These are phyloP conservation scores for Aspergillus persii DNA, from an alignment of 2,329 filamentous ascomycete genomes.

Conservation along the genomic window DNA sequence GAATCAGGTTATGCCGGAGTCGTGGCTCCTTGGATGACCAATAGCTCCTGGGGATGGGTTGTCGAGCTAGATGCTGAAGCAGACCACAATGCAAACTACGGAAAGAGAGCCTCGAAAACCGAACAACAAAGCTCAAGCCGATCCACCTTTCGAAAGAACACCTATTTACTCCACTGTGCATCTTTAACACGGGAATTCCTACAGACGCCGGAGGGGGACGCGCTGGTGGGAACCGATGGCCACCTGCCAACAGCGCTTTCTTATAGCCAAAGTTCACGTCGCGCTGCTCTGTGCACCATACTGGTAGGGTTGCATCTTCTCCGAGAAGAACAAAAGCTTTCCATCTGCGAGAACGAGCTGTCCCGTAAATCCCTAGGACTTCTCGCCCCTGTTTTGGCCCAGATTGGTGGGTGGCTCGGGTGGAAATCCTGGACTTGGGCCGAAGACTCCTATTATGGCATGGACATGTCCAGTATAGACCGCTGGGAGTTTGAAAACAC, in stretches of 20 bases:
- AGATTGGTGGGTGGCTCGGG: conserved; percentile 77
- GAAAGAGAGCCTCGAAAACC: conserved; percentile 18
- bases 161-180: conserved; percentile 49
- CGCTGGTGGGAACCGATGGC: conserved; percentile 54
- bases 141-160: conserved; percentile 37
- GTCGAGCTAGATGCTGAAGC: conserved; percentile 54
- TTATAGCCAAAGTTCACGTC: conserved; percentile 55
- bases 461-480: conserved; percentile 58
- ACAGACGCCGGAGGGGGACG: conserved; percentile 56
- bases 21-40: conserved; percentile 53
- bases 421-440: conserved; percentile 64
- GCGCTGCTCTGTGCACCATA: conserved; percentile 66
- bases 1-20: conserved; percentile 43
- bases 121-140: conserved; percentile 24
- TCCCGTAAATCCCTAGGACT: conserved; percentile 46
- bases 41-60: conserved; percentile 69
- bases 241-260: conserved; percentile 63
- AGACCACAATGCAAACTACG: conserved; percentile 14
- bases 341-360: conserved; percentile 56
- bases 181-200: conserved; percentile 65
- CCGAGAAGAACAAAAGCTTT: conserved; percentile 85
- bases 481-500: conserved; percentile 57
- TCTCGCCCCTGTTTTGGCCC: conserved; percentile 72
- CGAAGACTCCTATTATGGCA: conserved; percentile 55
- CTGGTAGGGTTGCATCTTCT: conserved; percentile 76